Conservation (phyloP, 768 basidiomycete species). For the Phylloporus sp. region DNA sequence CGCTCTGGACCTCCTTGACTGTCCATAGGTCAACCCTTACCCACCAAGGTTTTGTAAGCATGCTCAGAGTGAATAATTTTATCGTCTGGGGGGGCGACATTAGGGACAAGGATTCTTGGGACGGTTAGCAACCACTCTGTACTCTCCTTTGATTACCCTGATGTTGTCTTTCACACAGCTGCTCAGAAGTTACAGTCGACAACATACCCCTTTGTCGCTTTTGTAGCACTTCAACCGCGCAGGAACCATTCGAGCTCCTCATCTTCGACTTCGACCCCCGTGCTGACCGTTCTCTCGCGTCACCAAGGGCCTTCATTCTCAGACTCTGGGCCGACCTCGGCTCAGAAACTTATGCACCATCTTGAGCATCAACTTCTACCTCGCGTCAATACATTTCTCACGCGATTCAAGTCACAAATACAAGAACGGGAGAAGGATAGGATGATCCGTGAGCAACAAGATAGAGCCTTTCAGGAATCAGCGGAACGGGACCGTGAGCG, state of each 20-base stretch:
- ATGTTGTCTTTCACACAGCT: slow-evolving; percentile 30
- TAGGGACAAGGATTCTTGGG: slow-evolving; percentile 75
- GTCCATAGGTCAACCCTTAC: slow-evolving; percentile 62
- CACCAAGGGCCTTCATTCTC: slow-evolving; percentile 65
- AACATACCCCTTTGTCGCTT: slow-evolving; percentile 90
- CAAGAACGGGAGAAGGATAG: slow-evolving; percentile 51
- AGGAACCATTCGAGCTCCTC: slow-evolving; percentile 36
- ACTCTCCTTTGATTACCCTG: neutral
- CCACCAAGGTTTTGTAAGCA: slow-evolving; percentile 61
- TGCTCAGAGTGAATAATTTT: slow-evolving; percentile 68
- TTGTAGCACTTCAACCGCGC: slow-evolving; percentile 80
- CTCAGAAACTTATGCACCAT: slow-evolving; percentile 58
- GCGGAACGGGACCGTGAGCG: slow-evolving; percentile 64
- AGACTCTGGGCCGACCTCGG: slow-evolving; percentile 53
- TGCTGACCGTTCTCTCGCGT: slow-evolving; percentile 78
- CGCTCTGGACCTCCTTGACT: neutral
- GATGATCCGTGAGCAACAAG: slow-evolving; percentile 71
- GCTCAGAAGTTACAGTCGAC: slow-evolving; percentile 78
- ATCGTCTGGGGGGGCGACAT: slow-evolving; percentile 93
- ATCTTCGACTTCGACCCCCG: slow-evolving; percentile 37
- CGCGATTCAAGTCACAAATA: slow-evolving; percentile 50
- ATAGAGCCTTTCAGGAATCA: slow-evolving; percentile 67
- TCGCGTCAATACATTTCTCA: slow-evolving; percentile 72
- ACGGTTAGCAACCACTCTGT: slow-evolving; percentile 38
- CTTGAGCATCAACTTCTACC: slow-evolving; percentile 72